Evolutionary conservation across 2,329 filamentous ascomycete species (phyloP), one percentile per base, ranked within the genome.

Genomic region (Trichoderma pleuroti): DNA sequence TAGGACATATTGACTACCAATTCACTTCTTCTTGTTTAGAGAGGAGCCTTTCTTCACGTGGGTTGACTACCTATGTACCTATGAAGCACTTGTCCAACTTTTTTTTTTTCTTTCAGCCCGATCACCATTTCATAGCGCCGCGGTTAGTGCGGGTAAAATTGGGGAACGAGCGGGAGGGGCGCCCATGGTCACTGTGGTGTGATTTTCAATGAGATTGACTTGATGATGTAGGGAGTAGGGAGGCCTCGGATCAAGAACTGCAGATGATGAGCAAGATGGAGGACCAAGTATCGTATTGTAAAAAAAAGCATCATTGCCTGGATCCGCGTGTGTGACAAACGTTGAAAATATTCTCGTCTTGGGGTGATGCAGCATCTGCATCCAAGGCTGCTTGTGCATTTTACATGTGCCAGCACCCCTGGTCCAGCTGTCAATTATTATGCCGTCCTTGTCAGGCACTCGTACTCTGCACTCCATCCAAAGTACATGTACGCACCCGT

Each of bases 121-220:
- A 65, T 65, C 62, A 52, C 6, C 62, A 26, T 18, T n/a, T 34
- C 52, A 52, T 54, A 65, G 62, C 62, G 62, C 62, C 8, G 28
- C 61, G 62, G 62, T 65, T 54, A 65, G 46, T 54, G 46, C 62
- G 62, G 62, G 62, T 65, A 65, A 65, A 65, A 65, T 32, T 65
- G 62, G 62, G 10, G 62, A 65, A 7, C 21, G 16, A 26, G 46
- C 62, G 62, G 62, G 46, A 65, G 46, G 42, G 61, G 61, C 61
- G 61, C 61, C 28, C n/a, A 34, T 64, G 61, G 28, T 46, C 61
- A 52, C 21, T 24, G 46, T 52, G 28, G 39, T 28, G 28, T 64
- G 61, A 64, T 28, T 34, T 64, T 24, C 60, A 30, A 24, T 52
- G 21, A 24, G 46, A 36, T 14, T 36, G 34, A 36, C 12, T 52